These are phyloP conservation scores for Craterostigma plantagineum DNA, from an alignment of 257 asterid genomes.

Conservation along the genomic window DNA sequence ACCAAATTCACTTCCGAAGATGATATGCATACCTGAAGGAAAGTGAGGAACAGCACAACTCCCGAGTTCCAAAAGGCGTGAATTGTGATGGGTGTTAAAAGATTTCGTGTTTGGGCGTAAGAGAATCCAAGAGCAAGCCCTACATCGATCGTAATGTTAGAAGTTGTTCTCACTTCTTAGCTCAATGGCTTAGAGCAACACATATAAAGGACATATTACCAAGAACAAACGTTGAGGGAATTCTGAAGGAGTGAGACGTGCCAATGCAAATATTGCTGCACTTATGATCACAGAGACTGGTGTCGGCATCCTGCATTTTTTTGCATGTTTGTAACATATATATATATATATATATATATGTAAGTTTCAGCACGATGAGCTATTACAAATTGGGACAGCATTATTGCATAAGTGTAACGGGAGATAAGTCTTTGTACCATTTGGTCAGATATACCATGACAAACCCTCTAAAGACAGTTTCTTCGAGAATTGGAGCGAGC, in stretches of 20 bases:
- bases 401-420: background rate
- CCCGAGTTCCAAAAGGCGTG: conserved; percentile 94
- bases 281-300: conserved; percentile 64
- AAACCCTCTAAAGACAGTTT: conserved; percentile 88
- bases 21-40: conserved; percentile 52
- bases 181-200: background rate
- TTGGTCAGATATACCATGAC: conserved; percentile 85
- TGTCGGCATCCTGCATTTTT: conserved; percentile 81
- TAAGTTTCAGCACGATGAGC: too few relatives aligned
- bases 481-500: conserved; percentile 96
- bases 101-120: conserved; percentile 88
- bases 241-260: conserved; percentile 90
- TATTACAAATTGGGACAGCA: background rate
- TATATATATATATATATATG: too few relatives aligned
- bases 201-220: conserved; percentile 38
- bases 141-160: conserved; percentile 11
- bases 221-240: conserved; percentile 82
- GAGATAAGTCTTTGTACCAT: conserved; percentile 30
- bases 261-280: conserved; percentile 76
- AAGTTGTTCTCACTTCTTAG: background rate
- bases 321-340: too few relatives aligned
- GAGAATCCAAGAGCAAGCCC: conserved; percentile 77
- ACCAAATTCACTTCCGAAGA: background rate
- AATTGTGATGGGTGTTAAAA: conserved; percentile 69
- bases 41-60: conserved; percentile 70